Conservation (phyloP, 2,329 filamentous ascomycete genomes). For the Cordyceps farinosa region DNA sequence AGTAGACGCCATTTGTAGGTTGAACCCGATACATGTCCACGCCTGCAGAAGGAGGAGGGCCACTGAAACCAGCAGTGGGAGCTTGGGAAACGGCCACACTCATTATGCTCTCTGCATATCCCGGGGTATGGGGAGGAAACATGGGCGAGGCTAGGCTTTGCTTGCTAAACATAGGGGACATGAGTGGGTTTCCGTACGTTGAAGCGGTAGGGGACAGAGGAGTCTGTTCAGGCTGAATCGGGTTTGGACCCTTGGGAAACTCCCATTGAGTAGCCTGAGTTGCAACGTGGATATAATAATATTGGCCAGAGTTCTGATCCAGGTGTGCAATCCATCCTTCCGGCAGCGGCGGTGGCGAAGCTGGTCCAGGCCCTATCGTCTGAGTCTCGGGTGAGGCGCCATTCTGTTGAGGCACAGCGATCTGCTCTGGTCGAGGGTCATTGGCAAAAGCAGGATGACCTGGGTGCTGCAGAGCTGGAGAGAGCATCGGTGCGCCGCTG, state of each 20-base stretch:
- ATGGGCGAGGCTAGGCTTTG: slow-evolving; percentile 68
- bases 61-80: slow-evolving; percentile 79
- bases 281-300: slow-evolving; percentile 96
- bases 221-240: slow-evolving; percentile 74
- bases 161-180: slow-evolving; percentile 62
- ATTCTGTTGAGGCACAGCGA: slow-evolving; percentile 44
- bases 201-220: slow-evolving; percentile 80
- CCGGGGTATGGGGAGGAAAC: slow-evolving; percentile 76
- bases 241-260: slow-evolving; percentile 92
- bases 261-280: slow-evolving; percentile 98
- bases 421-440: slow-evolving; percentile 59
- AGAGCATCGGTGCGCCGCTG: slow-evolving; percentile 22
- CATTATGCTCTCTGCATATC: slow-evolving; percentile 82
- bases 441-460: slow-evolving; percentile 91
- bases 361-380: slow-evolving; percentile 48
- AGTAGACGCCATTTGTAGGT: slow-evolving; percentile 95
- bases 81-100: slow-evolving; percentile 71
- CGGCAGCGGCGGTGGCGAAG: slow-evolving; percentile 86
- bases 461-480: slow-evolving; percentile 52
- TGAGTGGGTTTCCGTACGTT: slow-evolving; percentile 70
- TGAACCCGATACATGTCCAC: slow-evolving; percentile 92
- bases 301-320: slow-evolving; percentile 92
- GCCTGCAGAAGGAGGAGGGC: slow-evolving; percentile 82
- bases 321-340: slow-evolving; percentile 98
- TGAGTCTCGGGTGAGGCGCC: neutral